These are phyloP conservation scores for Ceratocystiopsis sp. DNA, from an alignment of 2,329 filamentous ascomycete species.

Conservation along the genomic window DNA sequence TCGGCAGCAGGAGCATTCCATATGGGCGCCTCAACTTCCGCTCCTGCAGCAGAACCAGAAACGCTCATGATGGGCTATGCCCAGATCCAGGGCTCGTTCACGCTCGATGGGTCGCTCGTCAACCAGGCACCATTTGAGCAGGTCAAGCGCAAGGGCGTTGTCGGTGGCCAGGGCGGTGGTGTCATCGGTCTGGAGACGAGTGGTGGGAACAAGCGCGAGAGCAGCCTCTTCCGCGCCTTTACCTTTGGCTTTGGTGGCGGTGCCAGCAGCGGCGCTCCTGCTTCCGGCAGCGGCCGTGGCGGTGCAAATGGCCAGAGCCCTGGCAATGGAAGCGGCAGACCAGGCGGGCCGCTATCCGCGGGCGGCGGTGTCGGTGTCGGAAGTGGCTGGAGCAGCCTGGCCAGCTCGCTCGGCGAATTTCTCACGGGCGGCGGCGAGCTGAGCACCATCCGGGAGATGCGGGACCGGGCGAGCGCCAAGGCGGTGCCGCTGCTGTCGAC, in stretches of 20 bases:
- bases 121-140: constrained; percentile 85
- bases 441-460: constrained; percentile 92
- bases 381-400: constrained; percentile 68
- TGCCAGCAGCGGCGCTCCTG: constrained; percentile 42
- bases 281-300: too few species aligned
- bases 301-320: too few species aligned
- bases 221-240: constrained; percentile 64
- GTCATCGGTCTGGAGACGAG: constrained; percentile 61
- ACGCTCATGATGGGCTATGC: constrained; percentile 96
- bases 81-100: constrained; percentile 84
- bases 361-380: constrained; percentile 76
- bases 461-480: constrained; percentile 68
- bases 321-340: too few species aligned
- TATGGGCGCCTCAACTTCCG: neutral
- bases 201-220: constrained; percentile 42
- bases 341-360: constrained; percentile 69
- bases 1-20: too few species aligned
- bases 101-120: constrained; percentile 76
- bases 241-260: constrained; percentile 48
- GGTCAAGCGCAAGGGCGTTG: constrained; percentile 83
- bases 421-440: constrained; percentile 64
- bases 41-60: constrained; percentile 37
- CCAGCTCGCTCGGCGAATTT: constrained; percentile 73
- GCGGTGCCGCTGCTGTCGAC: constrained; percentile 85
- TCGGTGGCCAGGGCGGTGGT: constrained; percentile 68